A percentile compares a stretch with the other conserved stretches of the same genome.
Evolutionary conservation across 2,329 filamentous ascomycete species (phyloP).

Genomic region (Whalleya microplaca): DNA sequence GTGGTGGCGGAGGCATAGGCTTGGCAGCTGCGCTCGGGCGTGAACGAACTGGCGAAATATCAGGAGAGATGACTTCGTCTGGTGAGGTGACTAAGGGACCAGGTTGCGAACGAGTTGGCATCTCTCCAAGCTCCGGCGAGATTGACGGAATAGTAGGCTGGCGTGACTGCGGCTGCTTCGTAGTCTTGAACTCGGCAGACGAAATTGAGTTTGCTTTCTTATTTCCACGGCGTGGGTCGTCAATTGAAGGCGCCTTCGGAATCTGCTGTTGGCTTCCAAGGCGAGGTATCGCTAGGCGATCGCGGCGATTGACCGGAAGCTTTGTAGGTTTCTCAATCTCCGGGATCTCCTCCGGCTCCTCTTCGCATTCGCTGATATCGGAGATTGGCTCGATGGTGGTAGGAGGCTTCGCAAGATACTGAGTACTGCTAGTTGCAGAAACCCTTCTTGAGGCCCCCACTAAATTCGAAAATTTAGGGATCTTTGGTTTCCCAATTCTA

Average conservation of each 20-base stretch:
- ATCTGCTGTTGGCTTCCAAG: slow-evolving; percentile 4
- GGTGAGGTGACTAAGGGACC: slow-evolving; percentile 1
- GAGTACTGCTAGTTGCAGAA: slow-evolving; percentile 7
- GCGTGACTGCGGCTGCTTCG: not conserved
- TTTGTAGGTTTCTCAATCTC: slow-evolving; percentile 16
- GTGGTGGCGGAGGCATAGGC: slow-evolving; percentile 17
- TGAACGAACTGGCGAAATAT: slow-evolving; percentile 7
- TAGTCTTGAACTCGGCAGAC: slow-evolving; percentile 2
- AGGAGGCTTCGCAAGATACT: slow-evolving; percentile 4
- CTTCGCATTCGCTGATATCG: slow-evolving; percentile 58
- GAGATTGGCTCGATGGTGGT: slow-evolving; percentile 44
- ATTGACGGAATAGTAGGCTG: not conserved
- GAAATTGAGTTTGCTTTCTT: not conserved
- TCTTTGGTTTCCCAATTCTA: slow-evolving; percentile 31
- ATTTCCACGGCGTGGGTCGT: slow-evolving; percentile 3
- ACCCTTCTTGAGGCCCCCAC: slow-evolving; percentile 23
- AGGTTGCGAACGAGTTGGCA: not conserved
- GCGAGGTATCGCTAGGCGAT: slow-evolving; percentile 10
- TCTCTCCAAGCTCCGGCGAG: not conserved
- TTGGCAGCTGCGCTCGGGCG: slow-evolving; percentile 9
- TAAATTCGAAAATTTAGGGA: slow-evolving; percentile 35
- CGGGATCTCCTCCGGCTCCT: slow-evolving; percentile 40
- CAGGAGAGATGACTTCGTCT: not conserved
- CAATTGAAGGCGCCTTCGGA: slow-evolving; percentile 6
- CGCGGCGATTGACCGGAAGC: slow-evolving; percentile 4